A percentile compares a stretch with the other conserved stretches of the same genome.
Evolutionary conservation across 768 basidiomycete genomes (phyloP).

Genomic region (Trametes villosa): DNA sequence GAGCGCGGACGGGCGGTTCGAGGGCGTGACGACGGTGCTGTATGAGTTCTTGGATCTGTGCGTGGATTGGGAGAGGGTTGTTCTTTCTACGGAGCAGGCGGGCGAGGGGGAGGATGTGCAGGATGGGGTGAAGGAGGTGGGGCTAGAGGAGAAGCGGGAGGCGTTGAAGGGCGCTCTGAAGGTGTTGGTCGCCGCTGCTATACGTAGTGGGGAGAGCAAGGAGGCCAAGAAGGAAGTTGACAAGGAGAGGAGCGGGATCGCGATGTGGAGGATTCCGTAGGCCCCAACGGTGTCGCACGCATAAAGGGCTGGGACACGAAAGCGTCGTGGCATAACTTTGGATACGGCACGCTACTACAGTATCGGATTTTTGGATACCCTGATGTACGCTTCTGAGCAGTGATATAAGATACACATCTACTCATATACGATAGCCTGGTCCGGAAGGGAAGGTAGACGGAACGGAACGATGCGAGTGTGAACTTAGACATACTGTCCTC

Average conservation of each 20-base stretch:
- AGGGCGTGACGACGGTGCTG: conserved; percentile 57
- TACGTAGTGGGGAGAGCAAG: conserved; percentile 55
- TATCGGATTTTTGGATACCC: too few species aligned
- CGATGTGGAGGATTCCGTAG: conserved; percentile 69
- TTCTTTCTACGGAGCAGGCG: conserved; percentile 33
- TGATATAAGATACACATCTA: too few species aligned
- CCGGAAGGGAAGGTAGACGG: too few species aligned
- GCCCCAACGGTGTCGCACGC: background rate
- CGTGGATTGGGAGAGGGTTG: conserved; percentile 62
- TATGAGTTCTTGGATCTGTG: conserved; percentile 65
- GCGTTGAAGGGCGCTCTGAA: conserved; percentile 52
- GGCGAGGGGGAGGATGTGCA: conserved; percentile 23
- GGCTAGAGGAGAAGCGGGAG: conserved; percentile 38
- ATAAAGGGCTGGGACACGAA: too few species aligned
- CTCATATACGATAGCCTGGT: too few species aligned
- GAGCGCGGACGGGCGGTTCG: conserved; percentile 41
- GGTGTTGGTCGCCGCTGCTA: conserved; percentile 57
- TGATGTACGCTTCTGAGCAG: too few species aligned
- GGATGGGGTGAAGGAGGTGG: conserved; percentile 25
- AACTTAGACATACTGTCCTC: too few species aligned
- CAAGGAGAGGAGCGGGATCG: conserved; percentile 61
- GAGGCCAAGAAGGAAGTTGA: conserved; percentile 61
- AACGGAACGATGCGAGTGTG: too few species aligned
- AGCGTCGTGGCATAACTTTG: too few species aligned
- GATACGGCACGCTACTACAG: too few species aligned